Percentiles rank a stretch among this genome's conserved stretches.
Conservation (phyloP, 1,139 yeast genomes). For the Diutina mesorugosa region DNA sequence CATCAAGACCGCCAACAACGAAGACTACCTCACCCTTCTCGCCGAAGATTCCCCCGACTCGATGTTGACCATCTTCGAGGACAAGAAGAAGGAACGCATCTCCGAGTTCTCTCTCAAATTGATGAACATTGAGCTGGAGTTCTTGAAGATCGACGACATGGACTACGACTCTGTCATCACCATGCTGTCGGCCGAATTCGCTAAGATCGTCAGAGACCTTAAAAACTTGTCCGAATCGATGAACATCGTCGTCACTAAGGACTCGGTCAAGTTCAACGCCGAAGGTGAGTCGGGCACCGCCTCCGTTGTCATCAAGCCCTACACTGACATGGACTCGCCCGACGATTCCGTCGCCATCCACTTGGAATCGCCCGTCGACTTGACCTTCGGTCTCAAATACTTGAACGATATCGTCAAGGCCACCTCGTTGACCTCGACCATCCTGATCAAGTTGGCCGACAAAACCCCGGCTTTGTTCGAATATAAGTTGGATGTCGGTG, state of each 20-base stretch:
- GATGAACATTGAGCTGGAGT: slow-evolving; percentile 95
- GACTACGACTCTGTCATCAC: slow-evolving; percentile 79
- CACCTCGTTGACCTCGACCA: slow-evolving; percentile 59
- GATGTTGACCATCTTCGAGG: slow-evolving; percentile 78
- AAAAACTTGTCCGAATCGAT: slow-evolving; percentile 78
- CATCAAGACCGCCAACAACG: slow-evolving; percentile 82
- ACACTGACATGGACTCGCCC: slow-evolving; percentile 68
- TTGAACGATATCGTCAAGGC: slow-evolving; percentile 88
- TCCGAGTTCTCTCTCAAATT: slow-evolving; percentile 86
- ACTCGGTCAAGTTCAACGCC: slow-evolving; percentile 78
- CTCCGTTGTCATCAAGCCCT: slow-evolving; percentile 74
- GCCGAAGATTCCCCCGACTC: slow-evolving; percentile 89
- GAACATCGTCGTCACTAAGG: slow-evolving; percentile 79
- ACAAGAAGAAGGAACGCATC: slow-evolving; percentile 77
- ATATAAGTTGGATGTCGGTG: slow-evolving; percentile 77
- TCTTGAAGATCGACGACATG: slow-evolving; percentile 87
- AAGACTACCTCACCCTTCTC: slow-evolving; percentile 75
- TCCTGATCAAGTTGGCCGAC: slow-evolving; percentile 77
- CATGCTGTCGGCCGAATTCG: slow-evolving; percentile 81
- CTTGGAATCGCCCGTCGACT: slow-evolving; percentile 76
- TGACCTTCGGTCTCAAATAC: slow-evolving; percentile 87
- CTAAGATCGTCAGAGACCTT: slow-evolving; percentile 84
- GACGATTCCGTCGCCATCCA: slow-evolving; percentile 64
- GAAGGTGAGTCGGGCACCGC: slow-evolving; percentile 94
- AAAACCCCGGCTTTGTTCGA: slow-evolving; percentile 92